Conservation (phyloP, 306 rosid species). For the Dryas drummondii region DNA sequence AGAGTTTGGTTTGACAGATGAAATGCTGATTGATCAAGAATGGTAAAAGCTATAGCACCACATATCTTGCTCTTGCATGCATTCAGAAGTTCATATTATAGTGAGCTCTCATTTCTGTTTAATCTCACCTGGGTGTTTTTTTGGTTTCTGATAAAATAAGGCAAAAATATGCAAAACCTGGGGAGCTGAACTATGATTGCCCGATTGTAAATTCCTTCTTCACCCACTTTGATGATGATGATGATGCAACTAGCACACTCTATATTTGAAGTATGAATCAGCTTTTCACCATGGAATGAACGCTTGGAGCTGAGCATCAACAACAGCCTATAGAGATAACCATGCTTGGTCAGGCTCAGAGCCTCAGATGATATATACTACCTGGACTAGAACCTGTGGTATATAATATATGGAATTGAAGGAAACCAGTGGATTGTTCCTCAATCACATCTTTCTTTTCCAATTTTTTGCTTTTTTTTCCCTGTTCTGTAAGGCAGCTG, state of each 20-base stretch:
- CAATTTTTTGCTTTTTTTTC: too few relatives aligned
- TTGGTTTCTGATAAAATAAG: slow-evolving; percentile 34
- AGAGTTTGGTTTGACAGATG: slow-evolving; percentile 74
- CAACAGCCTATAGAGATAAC: neutral
- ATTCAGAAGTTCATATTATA: neutral
- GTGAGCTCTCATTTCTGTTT: neutral
- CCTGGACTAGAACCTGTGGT: too few relatives aligned
- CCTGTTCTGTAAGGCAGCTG: too few relatives aligned
- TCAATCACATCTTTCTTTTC: too few relatives aligned
- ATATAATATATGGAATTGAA: too few relatives aligned
- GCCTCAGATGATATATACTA: too few relatives aligned
- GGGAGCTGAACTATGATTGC: slow-evolving; percentile 84
- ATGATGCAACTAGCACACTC: neutral
- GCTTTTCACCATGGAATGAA: too few relatives aligned
- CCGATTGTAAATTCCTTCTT: slow-evolving; percentile 81
- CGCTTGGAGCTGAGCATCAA: neutral
- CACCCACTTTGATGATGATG: slow-evolving; percentile 54
- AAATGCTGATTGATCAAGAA: slow-evolving; percentile 79
- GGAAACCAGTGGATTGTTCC: too few relatives aligned
- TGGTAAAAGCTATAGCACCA: slow-evolving; percentile 40
- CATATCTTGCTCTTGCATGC: neutral
- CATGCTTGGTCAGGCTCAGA: too few relatives aligned
- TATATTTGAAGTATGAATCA: neutral
- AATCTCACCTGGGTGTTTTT: neutral
- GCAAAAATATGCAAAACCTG: slow-evolving; percentile 77